Evolutionary conservation across 805 yeast species (phyloP).

Genomic region (Wickerhamiella kurtzmanii): DNA sequence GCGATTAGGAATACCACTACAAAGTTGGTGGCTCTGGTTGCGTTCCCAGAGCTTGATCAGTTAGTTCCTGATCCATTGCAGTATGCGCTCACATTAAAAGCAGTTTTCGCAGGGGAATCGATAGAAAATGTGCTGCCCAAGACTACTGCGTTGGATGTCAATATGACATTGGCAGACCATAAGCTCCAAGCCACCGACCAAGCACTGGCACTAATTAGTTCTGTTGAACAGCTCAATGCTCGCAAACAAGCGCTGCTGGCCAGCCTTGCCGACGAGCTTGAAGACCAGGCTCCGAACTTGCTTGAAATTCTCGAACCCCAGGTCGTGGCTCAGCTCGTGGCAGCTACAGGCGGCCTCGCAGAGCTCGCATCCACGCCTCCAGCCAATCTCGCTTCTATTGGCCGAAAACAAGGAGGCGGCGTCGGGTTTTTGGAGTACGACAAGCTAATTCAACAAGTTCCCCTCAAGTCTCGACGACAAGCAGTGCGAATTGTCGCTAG

Average conservation of each 20-base stretch:
- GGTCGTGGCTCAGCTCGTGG: constrained; percentile 59
- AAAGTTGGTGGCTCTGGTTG: neutral
- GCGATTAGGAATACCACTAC: neutral
- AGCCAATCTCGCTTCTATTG: constrained; percentile 58
- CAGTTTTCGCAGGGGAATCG: neutral
- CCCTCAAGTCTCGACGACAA: constrained; percentile 33
- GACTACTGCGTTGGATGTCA: neutral
- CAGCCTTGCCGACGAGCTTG: neutral
- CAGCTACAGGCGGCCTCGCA: constrained; percentile 53
- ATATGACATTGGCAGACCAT: neutral
- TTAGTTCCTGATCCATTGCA: constrained; percentile 40
- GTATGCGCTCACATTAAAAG: neutral
- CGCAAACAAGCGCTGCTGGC: neutral
- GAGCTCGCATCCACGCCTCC: constrained; percentile 61
- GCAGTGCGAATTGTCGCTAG: constrained; percentile 71
- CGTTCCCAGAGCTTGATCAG: constrained; percentile 3
- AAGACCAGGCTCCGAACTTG: constrained; percentile 59
- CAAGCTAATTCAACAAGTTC: constrained; percentile 8
- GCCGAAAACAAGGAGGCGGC: constrained; percentile 29
- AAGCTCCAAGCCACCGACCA: neutral
- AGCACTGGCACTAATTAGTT: neutral
- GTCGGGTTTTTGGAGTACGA: constrained; percentile 7
- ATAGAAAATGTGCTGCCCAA: neutral
- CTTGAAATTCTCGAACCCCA: constrained; percentile 57
- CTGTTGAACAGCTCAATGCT: neutral